Base-by-base conservation (phyloP, 2,329 filamentous ascomycete species). In the Xylariaceae sp. region DNA sequence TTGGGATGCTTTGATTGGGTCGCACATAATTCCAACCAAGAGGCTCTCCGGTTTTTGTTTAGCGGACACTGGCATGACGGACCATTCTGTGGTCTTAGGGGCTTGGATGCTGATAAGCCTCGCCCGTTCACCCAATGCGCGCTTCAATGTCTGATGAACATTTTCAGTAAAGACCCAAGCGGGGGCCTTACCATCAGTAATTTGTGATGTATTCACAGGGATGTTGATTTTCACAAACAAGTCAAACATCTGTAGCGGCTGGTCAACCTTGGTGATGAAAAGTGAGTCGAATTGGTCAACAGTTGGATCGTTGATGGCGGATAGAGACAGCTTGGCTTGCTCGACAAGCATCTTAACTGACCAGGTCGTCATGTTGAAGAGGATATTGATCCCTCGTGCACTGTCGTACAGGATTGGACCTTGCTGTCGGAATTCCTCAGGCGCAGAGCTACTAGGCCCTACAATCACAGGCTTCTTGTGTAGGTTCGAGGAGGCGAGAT, bases 351-450 rank as follows among this genome's bases (percentile, higher is more conserved):
- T 68, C 19, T 73, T 72, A 58, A 91, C 95, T 9, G 91, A 94
- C 86, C 87, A 96, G 12, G 82, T 71, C 0, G 83, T 87, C 87
- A 96, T 95, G 68, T 96, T 96, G 72, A 86, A 96, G 6, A 95
- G 72, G 17, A 97, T 63, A 59, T 99, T 99, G 48, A 95, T 73
- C 30, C 83, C 81, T 54, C 87, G 80, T 19, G 75, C 74, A 0
- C 83, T 81, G 65, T 97, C 92, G 63, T 88, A 96, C 43, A 96
- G 73, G 30, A 91, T 77, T 1, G 94, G 91, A 0, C 75, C 71
- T 18, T 48, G 66, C 67, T 75, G 71, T 54, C 69, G 68, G 52
- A 71, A 62, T 22, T 62, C 57, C 51, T 73, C 76, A 60, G 63
- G 68, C 60, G 63, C 72, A 22, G 51, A 68, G 62, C 58, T 75